These are phyloP conservation scores for Fraxinus velutina DNA, from an alignment of 305 asterid genomes.

Conservation along the genomic window DNA sequence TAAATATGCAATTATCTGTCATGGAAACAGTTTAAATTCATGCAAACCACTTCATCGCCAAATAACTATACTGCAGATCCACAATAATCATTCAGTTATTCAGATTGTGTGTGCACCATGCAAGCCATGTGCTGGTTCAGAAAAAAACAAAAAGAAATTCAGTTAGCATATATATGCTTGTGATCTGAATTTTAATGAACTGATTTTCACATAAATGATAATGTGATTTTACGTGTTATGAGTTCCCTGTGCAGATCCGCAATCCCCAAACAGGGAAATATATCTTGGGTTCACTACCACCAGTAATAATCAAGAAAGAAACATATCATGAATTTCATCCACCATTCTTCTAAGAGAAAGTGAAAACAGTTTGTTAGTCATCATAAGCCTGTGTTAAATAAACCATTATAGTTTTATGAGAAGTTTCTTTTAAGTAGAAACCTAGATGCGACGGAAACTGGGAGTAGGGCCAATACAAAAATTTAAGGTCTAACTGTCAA, in stretches of 20 bases:
- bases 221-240: constrained; percentile 1
- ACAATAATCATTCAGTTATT: background rate
- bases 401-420: background rate
- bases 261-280: constrained; percentile 10
- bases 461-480: background rate
- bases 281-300: background rate
- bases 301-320: background rate
- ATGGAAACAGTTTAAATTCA: background rate
- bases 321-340: background rate
- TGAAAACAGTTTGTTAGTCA: background rate
- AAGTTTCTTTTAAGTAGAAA: background rate
- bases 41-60: constrained; percentile 10
- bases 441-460: background rate
- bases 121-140: constrained; percentile 4
- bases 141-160: background rate
- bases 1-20: constrained; percentile 3
- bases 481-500: background rate
- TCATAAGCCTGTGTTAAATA: background rate
- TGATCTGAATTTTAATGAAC: constrained; percentile 14
- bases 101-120: background rate
- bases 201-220: constrained; percentile 1
- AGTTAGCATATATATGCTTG: background rate
- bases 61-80: constrained; percentile 6
- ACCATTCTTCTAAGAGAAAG: background rate
- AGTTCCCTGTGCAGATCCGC: constrained; percentile 8